Base-by-base conservation (phyloP, 2,329 filamentous ascomycete species). In the Microcera coccophila region DNA sequence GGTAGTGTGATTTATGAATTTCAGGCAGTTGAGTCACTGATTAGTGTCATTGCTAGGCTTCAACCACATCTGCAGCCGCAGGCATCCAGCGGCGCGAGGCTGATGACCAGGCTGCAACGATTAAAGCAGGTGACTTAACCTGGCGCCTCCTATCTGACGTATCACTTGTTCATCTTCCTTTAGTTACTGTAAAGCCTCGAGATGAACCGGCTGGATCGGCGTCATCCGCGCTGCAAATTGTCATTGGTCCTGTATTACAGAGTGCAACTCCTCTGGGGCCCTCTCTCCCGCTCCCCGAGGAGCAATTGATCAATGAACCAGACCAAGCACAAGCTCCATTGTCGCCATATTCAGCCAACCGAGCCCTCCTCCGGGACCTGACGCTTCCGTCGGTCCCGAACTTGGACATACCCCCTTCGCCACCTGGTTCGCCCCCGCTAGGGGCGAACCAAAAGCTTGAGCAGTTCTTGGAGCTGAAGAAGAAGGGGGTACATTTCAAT, bases 401-500 rank as follows among this genome's bases (percentile, higher is more conserved):
- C 65, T 79, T 89, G 57, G 73, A 82, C 53, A 89, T 93, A 48
- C 87, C 87, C 0, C 73, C 79, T 9, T 89, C 86, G 4, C 87
- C 87, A 1, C 82, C 84, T 1, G 78, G 78, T 18, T 78, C 78
- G 2, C 78, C 78, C 10, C 67, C 71, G 1, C 60, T 70, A 24
- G 53, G 66, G 32, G 64, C 81, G 11, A 82, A 76, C 38, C 74
- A 77, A 52, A 90, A 88, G 55, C 84, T 91, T 54, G 75, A 80
- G 49, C 79, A 81, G 45, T 91, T 93, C 52, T 75, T 91, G 1
- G 73, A 79, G 35, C 74, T 91, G n/a, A 93, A 93, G 68, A 81
- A 79, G 58, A 79, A 84, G 49, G 83, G 83, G 4, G 73, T 82
- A 14, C 87, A 93, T 65, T 91, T 91, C 72, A 90, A 93, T 62